These are phyloP conservation scores for Prasinococcaceae sp. DNA, from an alignment of 139 green algal species.

Conservation along the genomic window DNA sequence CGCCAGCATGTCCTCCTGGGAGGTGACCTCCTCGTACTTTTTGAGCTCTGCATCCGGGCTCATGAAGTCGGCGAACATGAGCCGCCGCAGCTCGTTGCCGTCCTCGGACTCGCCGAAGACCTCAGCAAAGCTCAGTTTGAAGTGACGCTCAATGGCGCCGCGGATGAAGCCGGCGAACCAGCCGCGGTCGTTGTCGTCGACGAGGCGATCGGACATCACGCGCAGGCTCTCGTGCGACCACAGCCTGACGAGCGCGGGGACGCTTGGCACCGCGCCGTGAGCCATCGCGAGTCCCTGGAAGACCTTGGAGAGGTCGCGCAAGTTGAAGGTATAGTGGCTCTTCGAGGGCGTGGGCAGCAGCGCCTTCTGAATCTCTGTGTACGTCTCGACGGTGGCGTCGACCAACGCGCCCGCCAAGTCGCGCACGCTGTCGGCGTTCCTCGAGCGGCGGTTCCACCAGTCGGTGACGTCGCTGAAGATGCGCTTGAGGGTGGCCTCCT, in stretches of 20 bases:
- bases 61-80: constrained; percentile 35
- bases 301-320: constrained; percentile 54
- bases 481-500: constrained; percentile 37
- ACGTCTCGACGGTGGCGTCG: constrained; percentile 25
- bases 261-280: constrained; percentile 29
- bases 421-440: too few species aligned
- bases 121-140: constrained; percentile 32
- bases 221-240: constrained; percentile 52
- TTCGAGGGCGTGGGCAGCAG: constrained; percentile 50
- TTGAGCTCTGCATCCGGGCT: constrained; percentile 29
- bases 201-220: constrained; percentile 59
- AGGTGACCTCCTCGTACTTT: constrained; percentile 22
- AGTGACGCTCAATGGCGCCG: constrained; percentile 23
- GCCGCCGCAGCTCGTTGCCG: constrained; percentile 5
- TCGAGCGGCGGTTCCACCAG: too few species aligned
- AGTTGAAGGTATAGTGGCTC: constrained; percentile 69
- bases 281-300: constrained; percentile 39
- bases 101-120: constrained; percentile 21
- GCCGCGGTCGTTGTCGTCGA: constrained; percentile 41
- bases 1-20: constrained; percentile 29
- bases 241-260: constrained; percentile 27
- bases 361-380: constrained; percentile 23
- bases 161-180: constrained; percentile 40
- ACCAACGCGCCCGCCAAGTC: constrained; percentile 14
- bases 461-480: constrained; percentile 47